These are phyloP conservation scores for Fusarium sororula DNA, from an alignment of 2,329 filamentous ascomycete species.

Conservation along the genomic window DNA sequence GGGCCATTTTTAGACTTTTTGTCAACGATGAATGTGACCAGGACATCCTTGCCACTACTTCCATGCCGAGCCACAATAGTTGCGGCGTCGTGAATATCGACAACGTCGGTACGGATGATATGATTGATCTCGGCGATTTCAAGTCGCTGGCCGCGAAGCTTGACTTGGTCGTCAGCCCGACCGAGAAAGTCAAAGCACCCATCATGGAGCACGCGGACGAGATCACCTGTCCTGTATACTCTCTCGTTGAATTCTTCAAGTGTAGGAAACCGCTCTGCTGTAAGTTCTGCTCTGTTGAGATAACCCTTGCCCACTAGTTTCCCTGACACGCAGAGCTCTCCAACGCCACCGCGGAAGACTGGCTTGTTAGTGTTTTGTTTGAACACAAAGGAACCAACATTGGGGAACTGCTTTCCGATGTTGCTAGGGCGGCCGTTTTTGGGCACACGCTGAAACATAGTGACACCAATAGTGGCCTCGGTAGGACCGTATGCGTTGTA, in stretches of 20 bases:
- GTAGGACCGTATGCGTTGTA: slow-evolving; percentile 95
- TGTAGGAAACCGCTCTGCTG: slow-evolving; percentile 76
- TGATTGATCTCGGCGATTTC: slow-evolving; percentile 94
- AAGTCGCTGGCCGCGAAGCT: slow-evolving; percentile 86
- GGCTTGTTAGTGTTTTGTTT: slow-evolving; percentile 73
- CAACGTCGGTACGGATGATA: slow-evolving; percentile 71
- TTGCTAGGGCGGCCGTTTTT: slow-evolving; percentile 83
- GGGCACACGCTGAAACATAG: slow-evolving; percentile 86
- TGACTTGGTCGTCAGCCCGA: slow-evolving; percentile 90
- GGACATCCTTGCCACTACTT: slow-evolving; percentile 79
- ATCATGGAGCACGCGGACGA: slow-evolving; percentile 83
- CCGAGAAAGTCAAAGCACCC: slow-evolving; percentile 88
- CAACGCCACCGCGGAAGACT: slow-evolving; percentile 80
- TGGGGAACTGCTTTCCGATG: slow-evolving; percentile 86
- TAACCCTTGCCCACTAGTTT: slow-evolving; percentile 91
- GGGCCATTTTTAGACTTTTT: neutral
- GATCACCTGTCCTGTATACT: slow-evolving; percentile 88
- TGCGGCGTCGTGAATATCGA: slow-evolving; percentile 71
- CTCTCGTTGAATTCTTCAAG: slow-evolving; percentile 65
- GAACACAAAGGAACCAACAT: slow-evolving; percentile 86
- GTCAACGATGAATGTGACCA: slow-evolving; percentile 76
- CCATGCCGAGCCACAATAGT: slow-evolving; percentile 78
- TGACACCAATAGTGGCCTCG: slow-evolving; percentile 91
- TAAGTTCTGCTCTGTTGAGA: slow-evolving; percentile 81
- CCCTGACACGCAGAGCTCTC: slow-evolving; percentile 89